A percentile compares a stretch with the other conserved stretches of the same genome.
Evolutionary conservation across 148 eudicot species (phyloP).

Genomic region (Pharnaceum exiguum): DNA sequence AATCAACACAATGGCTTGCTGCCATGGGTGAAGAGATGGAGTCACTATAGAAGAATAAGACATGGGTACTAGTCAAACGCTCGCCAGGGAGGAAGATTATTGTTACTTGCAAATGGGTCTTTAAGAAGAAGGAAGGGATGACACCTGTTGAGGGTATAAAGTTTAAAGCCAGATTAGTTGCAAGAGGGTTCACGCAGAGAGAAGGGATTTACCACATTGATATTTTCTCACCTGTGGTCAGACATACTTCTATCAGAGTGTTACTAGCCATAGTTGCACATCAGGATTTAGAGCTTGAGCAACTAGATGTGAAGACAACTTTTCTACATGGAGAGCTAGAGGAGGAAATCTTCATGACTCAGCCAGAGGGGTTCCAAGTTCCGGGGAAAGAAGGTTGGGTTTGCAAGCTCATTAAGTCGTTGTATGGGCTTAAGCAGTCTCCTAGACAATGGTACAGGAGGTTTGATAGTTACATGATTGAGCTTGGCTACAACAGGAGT

Average conservation of each 20-base stretch:
- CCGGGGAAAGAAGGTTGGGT: not conserved
- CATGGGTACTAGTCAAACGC: conserved; percentile 10
- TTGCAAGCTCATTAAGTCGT: not conserved
- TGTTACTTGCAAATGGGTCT: conserved; percentile 20
- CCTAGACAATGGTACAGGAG: conserved; percentile 8
- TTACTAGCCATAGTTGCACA: not conserved
- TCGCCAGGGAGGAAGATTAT: conserved; percentile 7
- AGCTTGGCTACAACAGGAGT: no score
- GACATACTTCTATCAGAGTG: not conserved
- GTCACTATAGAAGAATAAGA: conserved; percentile 15
- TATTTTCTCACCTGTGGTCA: not conserved
- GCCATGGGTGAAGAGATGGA: conserved; percentile 22
- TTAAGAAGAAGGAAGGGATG: conserved; percentile 2
- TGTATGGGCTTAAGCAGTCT: no score
- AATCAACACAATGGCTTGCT: not conserved
- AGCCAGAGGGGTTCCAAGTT: conserved; percentile 3
- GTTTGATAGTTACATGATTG: conserved; percentile 6
- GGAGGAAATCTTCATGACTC: conserved; percentile 1
- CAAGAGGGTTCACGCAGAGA: not conserved
- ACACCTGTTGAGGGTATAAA: not conserved
- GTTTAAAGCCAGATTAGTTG: conserved; percentile 5
- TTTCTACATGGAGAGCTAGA: not conserved
- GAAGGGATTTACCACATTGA: not conserved
- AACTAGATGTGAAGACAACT: conserved; percentile 3
- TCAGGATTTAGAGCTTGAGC: not conserved